A percentile compares a stretch with the other conserved stretches of the same genome.
Conservation (phyloP, 2,329 filamentous ascomycete species). For the Emydomyces testavorans region DNA sequence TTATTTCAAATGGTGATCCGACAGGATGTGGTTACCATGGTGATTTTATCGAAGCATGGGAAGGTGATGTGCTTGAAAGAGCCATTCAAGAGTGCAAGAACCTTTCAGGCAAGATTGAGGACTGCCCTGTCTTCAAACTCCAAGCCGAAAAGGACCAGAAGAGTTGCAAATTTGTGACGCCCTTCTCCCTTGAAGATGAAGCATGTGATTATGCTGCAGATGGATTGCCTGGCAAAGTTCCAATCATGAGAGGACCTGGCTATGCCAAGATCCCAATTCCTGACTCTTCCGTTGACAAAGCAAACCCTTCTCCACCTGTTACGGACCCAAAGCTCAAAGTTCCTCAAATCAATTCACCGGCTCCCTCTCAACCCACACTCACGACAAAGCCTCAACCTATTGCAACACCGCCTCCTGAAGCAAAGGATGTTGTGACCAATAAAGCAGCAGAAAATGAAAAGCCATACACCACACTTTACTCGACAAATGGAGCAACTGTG, state of each 20-base stretch:
- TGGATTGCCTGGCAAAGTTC: conserved; percentile 54
- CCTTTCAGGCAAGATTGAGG: conserved; percentile 53
- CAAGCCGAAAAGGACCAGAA: conserved; percentile 45
- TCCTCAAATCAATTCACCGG: neutral
- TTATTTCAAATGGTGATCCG: conserved; percentile 66
- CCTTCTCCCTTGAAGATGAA: conserved; percentile 48
- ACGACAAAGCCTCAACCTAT: neutral
- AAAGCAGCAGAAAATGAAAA: neutral
- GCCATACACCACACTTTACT: conserved; percentile 13
- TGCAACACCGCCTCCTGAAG: neutral
- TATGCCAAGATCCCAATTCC: conserved; percentile 17
- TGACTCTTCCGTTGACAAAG: conserved; percentile 2
- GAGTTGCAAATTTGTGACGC: conserved; percentile 51
- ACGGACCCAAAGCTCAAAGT: neutral
- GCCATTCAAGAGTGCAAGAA: conserved; percentile 69
- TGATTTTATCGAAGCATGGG: conserved; percentile 74
- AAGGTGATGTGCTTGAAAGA: conserved; percentile 53
- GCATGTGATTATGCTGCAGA: conserved; percentile 42
- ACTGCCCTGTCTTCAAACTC: conserved; percentile 65
- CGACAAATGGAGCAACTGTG: conserved; percentile 12
- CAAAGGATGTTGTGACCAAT: neutral
- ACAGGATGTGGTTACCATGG: conserved; percentile 65
- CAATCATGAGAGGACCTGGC: conserved; percentile 37
- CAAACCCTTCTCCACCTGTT: neutral
- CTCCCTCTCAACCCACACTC: neutral